These are phyloP conservation scores for Chaetomium globosum DNA, from an alignment of 2,329 filamentous ascomycete species.

Conservation along the genomic window DNA sequence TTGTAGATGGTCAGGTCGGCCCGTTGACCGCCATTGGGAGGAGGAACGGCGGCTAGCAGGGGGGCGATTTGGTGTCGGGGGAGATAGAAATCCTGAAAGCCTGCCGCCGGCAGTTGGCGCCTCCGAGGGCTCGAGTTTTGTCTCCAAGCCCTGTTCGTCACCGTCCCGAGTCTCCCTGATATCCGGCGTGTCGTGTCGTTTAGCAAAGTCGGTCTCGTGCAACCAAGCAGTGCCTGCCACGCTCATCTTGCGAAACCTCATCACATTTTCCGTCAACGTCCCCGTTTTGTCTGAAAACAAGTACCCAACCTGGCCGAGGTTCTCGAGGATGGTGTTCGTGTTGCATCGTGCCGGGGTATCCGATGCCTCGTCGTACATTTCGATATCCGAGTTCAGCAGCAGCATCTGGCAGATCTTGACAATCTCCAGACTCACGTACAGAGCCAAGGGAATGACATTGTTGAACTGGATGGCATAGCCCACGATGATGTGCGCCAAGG, in stretches of 20 bases:
- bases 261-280: slow-evolving; percentile 84
- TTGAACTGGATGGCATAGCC: slow-evolving; percentile 95
- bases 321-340: slow-evolving; percentile 87
- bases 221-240: slow-evolving; percentile 80
- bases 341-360: slow-evolving; percentile 82
- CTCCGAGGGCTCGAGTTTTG: background rate
- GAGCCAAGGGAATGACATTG: slow-evolving; percentile 87
- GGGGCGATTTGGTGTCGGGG: background rate
- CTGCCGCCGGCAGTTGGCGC: too few relatives aligned
- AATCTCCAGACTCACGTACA: slow-evolving; percentile 93
- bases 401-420: slow-evolving; percentile 80
- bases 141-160: slow-evolving; percentile 31
- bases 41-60: slow-evolving; percentile 24
- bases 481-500: slow-evolving; percentile 73
- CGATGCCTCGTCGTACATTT: slow-evolving; percentile 81
- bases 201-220: slow-evolving; percentile 68
- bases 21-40: slow-evolving; percentile 30
- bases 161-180: background rate
- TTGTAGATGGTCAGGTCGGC: slow-evolving; percentile 28
- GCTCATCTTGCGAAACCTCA: slow-evolving; percentile 86
- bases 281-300: slow-evolving; percentile 91
- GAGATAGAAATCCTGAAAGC: slow-evolving; percentile 8
- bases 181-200: background rate
- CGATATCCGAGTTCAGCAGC: slow-evolving; percentile 70
- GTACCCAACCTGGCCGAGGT: slow-evolving; percentile 82